phyloP scores from a whole-genome alignment of 2,329 filamentous ascomycete genomes.

The Epichloe typhina region DNA sequence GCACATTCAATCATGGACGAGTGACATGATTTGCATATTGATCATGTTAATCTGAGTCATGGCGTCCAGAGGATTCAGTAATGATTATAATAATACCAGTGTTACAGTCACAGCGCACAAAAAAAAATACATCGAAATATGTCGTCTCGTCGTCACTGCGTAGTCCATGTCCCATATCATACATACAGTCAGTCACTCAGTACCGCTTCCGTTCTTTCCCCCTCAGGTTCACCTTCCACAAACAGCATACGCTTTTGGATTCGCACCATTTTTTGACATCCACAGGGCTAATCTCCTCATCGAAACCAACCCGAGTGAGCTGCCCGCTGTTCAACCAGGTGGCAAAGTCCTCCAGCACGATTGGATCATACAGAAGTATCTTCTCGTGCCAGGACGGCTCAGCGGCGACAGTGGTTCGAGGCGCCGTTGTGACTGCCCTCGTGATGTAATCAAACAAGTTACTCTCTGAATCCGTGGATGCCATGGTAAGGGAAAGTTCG shows the following conservation, averaged over 20 bases:
- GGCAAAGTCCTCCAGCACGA: constrained; percentile 75
- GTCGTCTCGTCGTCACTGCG: constrained; percentile 1
- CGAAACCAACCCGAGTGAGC: constrained; percentile 47
- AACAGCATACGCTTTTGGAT: constrained; percentile 70
- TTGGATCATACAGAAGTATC: constrained; percentile 85
- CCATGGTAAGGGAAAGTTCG: constrained; percentile 27
- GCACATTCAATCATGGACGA: neutral
- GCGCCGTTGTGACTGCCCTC: constrained; percentile 36
- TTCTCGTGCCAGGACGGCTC: constrained; percentile 75
- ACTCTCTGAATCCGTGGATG: constrained; percentile 28
- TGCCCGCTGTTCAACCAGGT: constrained; percentile 68
- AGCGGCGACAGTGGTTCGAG: constrained; percentile 33
- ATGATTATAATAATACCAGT: neutral
- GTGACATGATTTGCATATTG: neutral
- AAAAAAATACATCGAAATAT: neutral
- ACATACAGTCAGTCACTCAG: neutral
- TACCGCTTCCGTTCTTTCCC: constrained; percentile 38
- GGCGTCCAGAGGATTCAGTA: too few species aligned
- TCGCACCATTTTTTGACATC: constrained; percentile 89
- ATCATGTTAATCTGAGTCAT: too few species aligned
- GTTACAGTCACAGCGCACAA: neutral
- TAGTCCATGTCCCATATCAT: neutral
- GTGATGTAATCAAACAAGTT: constrained; percentile 40
- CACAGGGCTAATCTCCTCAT: constrained; percentile 46
- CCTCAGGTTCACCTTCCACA: constrained; percentile 47